Evolutionary conservation across 2,329 filamentous ascomycete genomes (phyloP), one percentile per base, ranked within the genome.

Genomic region (Ophiostoma sp.): DNA sequence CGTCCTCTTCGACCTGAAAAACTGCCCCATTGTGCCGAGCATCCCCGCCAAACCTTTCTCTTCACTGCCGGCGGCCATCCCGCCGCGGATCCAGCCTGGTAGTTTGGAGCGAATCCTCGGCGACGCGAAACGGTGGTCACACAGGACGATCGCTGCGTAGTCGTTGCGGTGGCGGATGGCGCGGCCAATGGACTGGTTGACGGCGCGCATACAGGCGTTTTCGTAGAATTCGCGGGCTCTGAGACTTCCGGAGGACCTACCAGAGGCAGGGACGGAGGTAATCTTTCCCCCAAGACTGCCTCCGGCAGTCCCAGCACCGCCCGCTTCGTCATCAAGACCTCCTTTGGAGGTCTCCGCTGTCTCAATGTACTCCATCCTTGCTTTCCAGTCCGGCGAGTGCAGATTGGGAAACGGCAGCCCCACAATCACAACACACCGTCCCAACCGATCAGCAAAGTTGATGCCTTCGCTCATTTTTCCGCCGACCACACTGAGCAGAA

Each of bases 381-480:
- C 94, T 80, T 93, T 94, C 95, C 95, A 98, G 78, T 98, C 94
- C 1, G 94, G 91, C 11, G 92, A 94, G 77, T 93, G 89, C 71
- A 94, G 90, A 78, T 98, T 99, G 0, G 96, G 94, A 77, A 97
- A 99, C 0, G 96, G 96, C 3, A 99, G 84, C 0, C 96, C 96
- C 17, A 98, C 89, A n/a, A 98, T 92, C 17, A 97, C 85, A 9
- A 99, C 94, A 71, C 93, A 95, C 33, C 96, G 91, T 1, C 96
- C 96, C 0, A 99, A 89, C 2, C 88, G 87, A 82, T 99, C 95
- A 0, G 93, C 95, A 83, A 99, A 99, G 82, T 99, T 99, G 84
- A 99, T 99, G 76, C 96, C 96, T 82, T 99, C 96, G 73, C 93
- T 97, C 83, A 99, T 91, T 77, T 95, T 97, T 17, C 96, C 96